Base-by-base conservation (phyloP, 257 asterid genomes). In the Primulina tabacum region DNA sequence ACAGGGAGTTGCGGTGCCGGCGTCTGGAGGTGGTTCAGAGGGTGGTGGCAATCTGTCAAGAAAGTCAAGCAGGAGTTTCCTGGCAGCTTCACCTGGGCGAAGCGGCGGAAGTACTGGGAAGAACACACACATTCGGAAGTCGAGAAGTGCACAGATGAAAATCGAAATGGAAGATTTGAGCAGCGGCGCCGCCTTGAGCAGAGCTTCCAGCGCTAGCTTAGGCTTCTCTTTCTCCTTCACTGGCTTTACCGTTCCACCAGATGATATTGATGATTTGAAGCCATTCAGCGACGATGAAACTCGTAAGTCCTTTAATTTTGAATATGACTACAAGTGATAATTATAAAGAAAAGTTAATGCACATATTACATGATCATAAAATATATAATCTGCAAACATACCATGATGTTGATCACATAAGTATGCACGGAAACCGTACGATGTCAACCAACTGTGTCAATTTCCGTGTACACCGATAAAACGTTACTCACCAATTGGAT, bases 171-270 rank as follows among this genome's bases (percentile, higher is more conserved):
- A 94, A 12, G 99, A 94, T 55, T 74, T 94, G 76, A 86, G 73
- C 82, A 89, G 96, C 72, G 93, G 97, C 32, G 99, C 97, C 40
- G 97, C 97, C 64, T 17, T 94, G 78, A 94, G 99, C 78, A 76
- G 99, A 52, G 99, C 97, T 29, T 91, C 99, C 20, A 91, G 97
- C 75, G 99, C 99, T 59, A 94, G 99, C 80, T 71, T 91, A 64
- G 97, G 97, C 32, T 71, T 93, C 43, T 89, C 97, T 1, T 94
- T 94, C 77, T 78, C 97, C 38, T 89, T 89, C 88, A 88, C 97
- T 53, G 97, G 99, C 35, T 91, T 94, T 75, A 81, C 89, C 2
- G 86, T 85, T 37, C 99, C 99, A 2, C 85, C 88, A 1, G 97
- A 94, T 9, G 87, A 86, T 2, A 84, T 83, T 4, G 91, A 87